phyloP scores from a whole-genome alignment of 2,329 filamentous ascomycete species.

The Fusarium guadeloupense region DNA sequence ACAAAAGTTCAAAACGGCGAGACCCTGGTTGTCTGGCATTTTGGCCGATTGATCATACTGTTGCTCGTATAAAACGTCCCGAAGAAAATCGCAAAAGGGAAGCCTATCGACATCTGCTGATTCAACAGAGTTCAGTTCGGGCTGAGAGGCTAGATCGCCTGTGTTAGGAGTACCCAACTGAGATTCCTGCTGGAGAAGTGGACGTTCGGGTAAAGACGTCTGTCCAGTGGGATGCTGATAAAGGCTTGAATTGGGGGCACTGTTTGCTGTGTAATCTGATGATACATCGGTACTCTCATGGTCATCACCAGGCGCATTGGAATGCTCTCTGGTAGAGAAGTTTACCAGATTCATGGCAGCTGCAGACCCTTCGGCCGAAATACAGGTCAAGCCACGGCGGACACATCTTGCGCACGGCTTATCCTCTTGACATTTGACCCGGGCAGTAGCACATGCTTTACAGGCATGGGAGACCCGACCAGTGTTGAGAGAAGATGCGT shows the following conservation, averaged over 20 bases:
- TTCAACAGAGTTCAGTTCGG: conserved; percentile 22
- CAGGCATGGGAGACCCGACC: conserved; percentile 64
- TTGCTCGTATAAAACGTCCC: conserved; percentile 61
- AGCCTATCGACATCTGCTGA: conserved; percentile 47
- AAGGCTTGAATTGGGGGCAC: conserved; percentile 12
- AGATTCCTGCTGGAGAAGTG: conserved; percentile 22
- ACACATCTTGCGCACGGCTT: conserved; percentile 64
- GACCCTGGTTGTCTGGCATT: conserved; percentile 52
- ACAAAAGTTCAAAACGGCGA: conserved; percentile 60
- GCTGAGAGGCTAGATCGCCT: conserved; percentile 27
- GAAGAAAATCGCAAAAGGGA: conserved; percentile 61
- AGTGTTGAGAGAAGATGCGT: conserved; percentile 55
- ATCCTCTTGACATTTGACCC: conserved; percentile 64
- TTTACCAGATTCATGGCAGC: conserved; percentile 57
- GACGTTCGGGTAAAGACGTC: conserved; percentile 23
- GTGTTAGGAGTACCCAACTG: conserved; percentile 36
- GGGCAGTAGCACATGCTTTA: conserved; percentile 59
- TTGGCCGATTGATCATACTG: conserved; percentile 48
- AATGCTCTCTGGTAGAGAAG: conserved; percentile 51
- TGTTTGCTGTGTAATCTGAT: conserved; percentile 10
- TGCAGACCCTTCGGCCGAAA: conserved; percentile 50
- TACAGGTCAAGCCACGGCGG: conserved; percentile 58
- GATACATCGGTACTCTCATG: conserved; percentile 28
- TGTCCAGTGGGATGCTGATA: conserved; percentile 21
- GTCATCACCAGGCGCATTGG: conserved; percentile 36